Base-by-base conservation (phyloP, 306 rosid species). In the Oxytropis ochrocephala region DNA sequence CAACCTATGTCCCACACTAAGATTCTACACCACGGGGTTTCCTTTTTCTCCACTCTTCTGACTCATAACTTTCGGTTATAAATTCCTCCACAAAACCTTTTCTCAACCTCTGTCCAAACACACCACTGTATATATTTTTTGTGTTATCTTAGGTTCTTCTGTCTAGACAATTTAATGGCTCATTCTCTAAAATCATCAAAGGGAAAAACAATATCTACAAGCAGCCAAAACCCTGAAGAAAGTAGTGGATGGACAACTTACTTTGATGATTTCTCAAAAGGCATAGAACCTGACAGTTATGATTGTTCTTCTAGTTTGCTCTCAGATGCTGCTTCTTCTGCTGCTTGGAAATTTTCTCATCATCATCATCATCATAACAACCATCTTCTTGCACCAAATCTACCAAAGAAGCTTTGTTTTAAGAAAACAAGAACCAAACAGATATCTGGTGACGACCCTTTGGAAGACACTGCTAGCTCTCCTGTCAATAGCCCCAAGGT, bases 211-310 rank as follows among this genome's bases (percentile, higher is more conserved):
- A 27, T 80, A 64, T 46, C 80, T 24, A 56, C 16, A 9, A 41
- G 60, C 10, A 59, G 41, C 19, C 64, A 60, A 54, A 73, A 52
- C 29, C 53, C 64, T 49, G 85, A 85, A 11, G 97, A 90, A 77
- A 94, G 98, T 81, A 94, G 98, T 81, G 98, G 97, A 19, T 94
- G 98, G 98, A 94, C 98, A 33, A 62, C 89, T 11, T 94, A 94
- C 70, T 82, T 94, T 8, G 89, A 94, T 73, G 96, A 87, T 52
- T 84, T 87, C 79, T 84, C 91, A 30, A 64, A 67, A 47, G 70
- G 68, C 9, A 64, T 32, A 16, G 82, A 76, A 9, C 72, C 61
- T 73, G 78, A 76, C 16, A 79, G 83, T 64, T 67, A 73, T 11
- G 82, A 49, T 75, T 80, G 83, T n/a, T 82, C 97, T 70, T 88